phyloP scores from a whole-genome alignment of 345 rosid genomes.

The Jatropha curcas region DNA sequence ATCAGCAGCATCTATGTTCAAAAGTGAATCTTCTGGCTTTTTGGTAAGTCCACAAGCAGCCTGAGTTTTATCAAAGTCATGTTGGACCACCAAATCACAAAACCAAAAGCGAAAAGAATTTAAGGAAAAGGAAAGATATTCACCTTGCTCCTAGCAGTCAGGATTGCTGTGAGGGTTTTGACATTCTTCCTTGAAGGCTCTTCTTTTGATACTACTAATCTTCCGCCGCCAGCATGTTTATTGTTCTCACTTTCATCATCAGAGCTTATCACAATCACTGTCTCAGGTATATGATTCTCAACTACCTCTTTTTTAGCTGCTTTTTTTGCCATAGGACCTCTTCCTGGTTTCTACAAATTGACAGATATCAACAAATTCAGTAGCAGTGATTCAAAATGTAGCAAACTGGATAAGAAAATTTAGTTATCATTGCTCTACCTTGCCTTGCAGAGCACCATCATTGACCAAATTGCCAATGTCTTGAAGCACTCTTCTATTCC shows the following conservation, averaged over 20 bases:
- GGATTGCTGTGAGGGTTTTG: conserved; percentile 61
- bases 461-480: conserved; percentile 72
- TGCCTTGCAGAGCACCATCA: conserved; percentile 45
- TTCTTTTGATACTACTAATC: conserved; percentile 17
- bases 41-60: conserved; percentile 52
- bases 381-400: neutral
- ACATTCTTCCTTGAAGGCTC: conserved; percentile 36
- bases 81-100: neutral
- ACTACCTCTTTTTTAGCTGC: conserved; percentile 27
- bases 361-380: neutral
- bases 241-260: conserved; percentile 43
- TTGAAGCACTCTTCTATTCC: conserved; percentile 63
- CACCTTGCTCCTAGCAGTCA: conserved; percentile 82
- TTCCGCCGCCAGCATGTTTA: conserved; percentile 37
- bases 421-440: conserved; percentile 38
- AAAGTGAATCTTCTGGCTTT: conserved; percentile 35
- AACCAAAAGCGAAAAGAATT: neutral
- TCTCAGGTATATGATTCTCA: conserved; percentile 39
- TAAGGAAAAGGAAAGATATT: neutral
- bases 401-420: neutral
- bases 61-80: conserved; percentile 26
- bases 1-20: conserved; percentile 72
- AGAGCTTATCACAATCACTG: conserved; percentile 52
- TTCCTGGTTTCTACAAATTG: conserved; percentile 35
- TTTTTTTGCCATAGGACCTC: conserved; percentile 13